phyloP scores from a whole-genome alignment of 2,329 filamentous ascomycete genomes.

The Venturiaceae sp. region DNA sequence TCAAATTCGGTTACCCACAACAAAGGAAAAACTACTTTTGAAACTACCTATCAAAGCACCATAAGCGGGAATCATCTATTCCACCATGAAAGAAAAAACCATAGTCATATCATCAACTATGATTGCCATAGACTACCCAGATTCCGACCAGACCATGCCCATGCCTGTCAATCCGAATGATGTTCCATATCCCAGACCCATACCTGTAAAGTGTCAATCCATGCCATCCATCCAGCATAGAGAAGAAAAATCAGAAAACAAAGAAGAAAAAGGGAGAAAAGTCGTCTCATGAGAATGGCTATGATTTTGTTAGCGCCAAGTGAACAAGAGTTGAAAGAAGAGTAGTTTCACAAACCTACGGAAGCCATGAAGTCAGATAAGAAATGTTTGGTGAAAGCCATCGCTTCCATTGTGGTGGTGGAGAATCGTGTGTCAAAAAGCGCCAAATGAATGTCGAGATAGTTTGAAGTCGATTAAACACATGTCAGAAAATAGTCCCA shows the following conservation, averaged over 20 bases:
- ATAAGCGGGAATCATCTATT: not conserved
- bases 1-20: not conserved
- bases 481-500: not conserved
- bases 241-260: not conserved
- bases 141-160: not conserved
- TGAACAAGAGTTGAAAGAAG: not conserved
- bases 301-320: not conserved
- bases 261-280: not conserved
- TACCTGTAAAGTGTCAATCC: not conserved
- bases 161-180: not conserved
- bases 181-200: not conserved
- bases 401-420: not conserved
- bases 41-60: not conserved
- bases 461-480: not conserved
- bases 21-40: not conserved
- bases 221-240: not conserved
- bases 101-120: not conserved
- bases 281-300: not conserved
- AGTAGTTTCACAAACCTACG: not conserved
- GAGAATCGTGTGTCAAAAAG: not conserved
- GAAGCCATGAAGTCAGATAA: not conserved
- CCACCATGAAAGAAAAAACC: not conserved
- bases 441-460: conserved; percentile 1
- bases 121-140: not conserved
- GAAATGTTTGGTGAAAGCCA: not conserved